Base-by-base conservation (phyloP, 192 early-diverging fungal genomes). In the Rhizophagus prolifer region DNA sequence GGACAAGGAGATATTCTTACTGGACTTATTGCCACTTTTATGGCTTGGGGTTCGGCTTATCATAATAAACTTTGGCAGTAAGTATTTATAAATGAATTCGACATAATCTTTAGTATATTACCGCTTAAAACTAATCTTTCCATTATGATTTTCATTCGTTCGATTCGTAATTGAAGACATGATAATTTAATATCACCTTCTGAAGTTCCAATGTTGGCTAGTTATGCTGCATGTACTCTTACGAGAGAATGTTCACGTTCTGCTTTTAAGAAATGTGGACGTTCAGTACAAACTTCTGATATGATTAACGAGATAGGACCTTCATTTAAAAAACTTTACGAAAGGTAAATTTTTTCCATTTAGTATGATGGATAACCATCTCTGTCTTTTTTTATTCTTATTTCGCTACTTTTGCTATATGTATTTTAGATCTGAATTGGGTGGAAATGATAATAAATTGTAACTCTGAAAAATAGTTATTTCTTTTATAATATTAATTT, bases 1-100 rank as follows among this genome's bases (percentile, higher is more conserved):
- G 97, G 98, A 1, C 98, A 98, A 76, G 98, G 98, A 38, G 98
- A 99, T 80, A 82, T 99, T 8, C 85, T 99, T 30, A 88, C 93
- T 14, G 98, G 98, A 21, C 75, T 90, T 8, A 79, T 95, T 34
- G 94, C 91, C 0, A 88, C 97, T 14, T 97, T 97, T 34, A 64
- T 98, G 58, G 93, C 92, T 0, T 99, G 98, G 98, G 93, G 90
- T 14, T 79, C 84, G 44, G 81, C 81, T 21, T 92, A 94, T 79
- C 78, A 90, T 64, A 83, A 84, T 7, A 80, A 82, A 9, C 80
- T 86, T 13, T 91, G 90, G 89, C 81, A 87, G 82, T 88, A 87
- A 70, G 82, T 78, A 0, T 75, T 9, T 30, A 64, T 62, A 72
- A 61, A 46, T 46, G 78, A 58, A 63, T 77, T 78, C 9, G 23